Conservation (phyloP, 208 protist species). For the Acanthamoeba culbertsoni region DNA sequence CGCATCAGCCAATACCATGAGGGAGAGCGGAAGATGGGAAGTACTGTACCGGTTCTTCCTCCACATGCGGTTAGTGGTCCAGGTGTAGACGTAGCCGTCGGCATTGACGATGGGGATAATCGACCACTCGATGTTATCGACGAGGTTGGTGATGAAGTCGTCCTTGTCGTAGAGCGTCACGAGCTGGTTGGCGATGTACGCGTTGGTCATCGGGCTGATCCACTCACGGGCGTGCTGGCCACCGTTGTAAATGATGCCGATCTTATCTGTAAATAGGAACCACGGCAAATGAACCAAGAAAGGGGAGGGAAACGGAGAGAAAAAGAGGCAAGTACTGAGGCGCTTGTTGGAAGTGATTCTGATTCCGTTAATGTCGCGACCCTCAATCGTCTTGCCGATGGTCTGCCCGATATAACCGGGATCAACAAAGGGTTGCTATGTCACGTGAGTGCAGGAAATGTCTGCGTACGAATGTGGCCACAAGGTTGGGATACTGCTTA, state of each 20-base stretch:
- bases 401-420: too few relatives aligned
- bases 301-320: neutral
- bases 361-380: constrained; percentile 11
- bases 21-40: too few relatives aligned
- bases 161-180: constrained; percentile 53
- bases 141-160: neutral
- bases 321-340: neutral
- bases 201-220: constrained; percentile 62
- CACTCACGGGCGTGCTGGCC: constrained; percentile 70
- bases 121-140: constrained; percentile 58
- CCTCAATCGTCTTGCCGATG: neutral
- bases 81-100: constrained; percentile 74
- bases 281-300: neutral
- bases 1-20: neutral
- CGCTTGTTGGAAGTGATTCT: neutral
- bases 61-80: constrained; percentile 68
- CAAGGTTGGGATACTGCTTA: constrained; percentile 42
- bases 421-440: too few relatives aligned
- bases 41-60: constrained; percentile 70
- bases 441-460: neutral
- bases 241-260: neutral
- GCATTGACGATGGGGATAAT: constrained; percentile 70
- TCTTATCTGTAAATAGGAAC: neutral
- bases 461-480: neutral
- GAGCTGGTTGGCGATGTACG: constrained; percentile 62